Evolutionary conservation across 2,329 filamentous ascomycete genomes (phyloP).

Genomic region (Tolypocladium ophioglossoides): DNA sequence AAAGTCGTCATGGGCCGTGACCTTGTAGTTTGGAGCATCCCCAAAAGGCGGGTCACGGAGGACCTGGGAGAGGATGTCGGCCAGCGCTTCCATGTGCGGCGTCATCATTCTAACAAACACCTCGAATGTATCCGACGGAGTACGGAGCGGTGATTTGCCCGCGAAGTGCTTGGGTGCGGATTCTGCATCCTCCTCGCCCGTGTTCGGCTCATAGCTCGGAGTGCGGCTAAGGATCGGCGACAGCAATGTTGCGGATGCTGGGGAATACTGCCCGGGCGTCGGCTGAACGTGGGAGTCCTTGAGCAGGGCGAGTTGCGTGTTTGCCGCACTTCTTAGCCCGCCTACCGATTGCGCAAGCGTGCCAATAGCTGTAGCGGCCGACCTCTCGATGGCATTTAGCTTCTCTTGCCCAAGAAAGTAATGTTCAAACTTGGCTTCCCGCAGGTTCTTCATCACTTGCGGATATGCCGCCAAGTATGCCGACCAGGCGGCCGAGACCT

Average conservation of each 20-base stretch:
- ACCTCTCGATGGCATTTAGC: constrained; percentile 64
- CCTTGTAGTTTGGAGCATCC: constrained; percentile 28
- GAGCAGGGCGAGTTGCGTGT: constrained; percentile 73
- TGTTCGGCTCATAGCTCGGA: background rate
- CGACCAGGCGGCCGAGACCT: constrained; percentile 48
- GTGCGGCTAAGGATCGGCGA: background rate
- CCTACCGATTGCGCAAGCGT: constrained; percentile 76
- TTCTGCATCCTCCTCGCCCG: background rate
- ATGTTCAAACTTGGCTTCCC: constrained; percentile 78
- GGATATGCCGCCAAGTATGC: constrained; percentile 49
- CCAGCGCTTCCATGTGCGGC: constrained; percentile 82
- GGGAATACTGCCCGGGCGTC: background rate
- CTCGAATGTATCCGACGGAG: constrained; percentile 66
- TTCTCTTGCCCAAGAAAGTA: constrained; percentile 66
- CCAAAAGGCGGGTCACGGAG: constrained; percentile 72
- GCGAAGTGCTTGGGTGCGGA: constrained; percentile 21
- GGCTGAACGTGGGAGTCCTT: constrained; percentile 38
- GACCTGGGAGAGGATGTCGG: constrained; percentile 72
- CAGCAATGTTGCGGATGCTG: background rate
- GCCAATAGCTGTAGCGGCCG: constrained; percentile 70
- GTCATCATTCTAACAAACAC: constrained; percentile 77
- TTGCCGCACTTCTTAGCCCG: constrained; percentile 73
- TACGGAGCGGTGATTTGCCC: constrained; percentile 11
- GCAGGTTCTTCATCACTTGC: constrained; percentile 60
- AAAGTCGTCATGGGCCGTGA: constrained; percentile 57